Percentiles rank a stretch among this genome's conserved stretches.
phyloP scores from a whole-genome alignment of 306 rosid genomes.

The Vigna hirtella region DNA sequence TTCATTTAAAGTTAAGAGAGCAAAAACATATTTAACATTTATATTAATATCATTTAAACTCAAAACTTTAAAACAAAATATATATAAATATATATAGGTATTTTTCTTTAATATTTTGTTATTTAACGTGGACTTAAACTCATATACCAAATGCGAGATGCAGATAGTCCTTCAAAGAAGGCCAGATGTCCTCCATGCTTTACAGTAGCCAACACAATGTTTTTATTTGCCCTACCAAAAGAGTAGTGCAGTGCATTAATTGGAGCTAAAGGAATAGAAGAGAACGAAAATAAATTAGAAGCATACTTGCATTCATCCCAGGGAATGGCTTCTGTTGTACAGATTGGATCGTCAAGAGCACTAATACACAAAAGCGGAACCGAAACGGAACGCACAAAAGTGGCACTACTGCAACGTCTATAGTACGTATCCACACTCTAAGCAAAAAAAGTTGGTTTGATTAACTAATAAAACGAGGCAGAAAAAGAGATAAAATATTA shows the following conservation, averaged over 20 bases:
- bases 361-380: slow-evolving; percentile 80
- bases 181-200: slow-evolving; percentile 78
- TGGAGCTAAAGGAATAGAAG: not conserved
- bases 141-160: slow-evolving; percentile 60
- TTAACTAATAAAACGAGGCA: not conserved
- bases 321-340: slow-evolving; percentile 93
- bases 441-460: slow-evolving; percentile 35
- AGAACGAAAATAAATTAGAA: slow-evolving; percentile 24
- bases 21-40: too few species aligned
- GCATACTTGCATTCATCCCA: slow-evolving; percentile 95
- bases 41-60: too few species aligned
- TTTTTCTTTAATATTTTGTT: too few species aligned
- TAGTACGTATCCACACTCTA: slow-evolving; percentile 88
- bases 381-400: slow-evolving; percentile 68
- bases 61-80: rapidly evolving
- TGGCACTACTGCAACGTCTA: slow-evolving; percentile 73
- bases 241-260: slow-evolving; percentile 10
- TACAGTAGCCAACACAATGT: slow-evolving; percentile 65
- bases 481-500: not conserved
- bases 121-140: too few species aligned
- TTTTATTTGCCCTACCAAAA: slow-evolving; percentile 60
- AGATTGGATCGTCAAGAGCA: slow-evolving; percentile 91
- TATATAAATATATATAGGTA: too few species aligned
- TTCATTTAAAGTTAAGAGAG: too few species aligned
- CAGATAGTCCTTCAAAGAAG: slow-evolving; percentile 77